phyloP scores from a whole-genome alignment of 495 filamentous ascomycete genomes.

The Lentithecium fluviatile region DNA sequence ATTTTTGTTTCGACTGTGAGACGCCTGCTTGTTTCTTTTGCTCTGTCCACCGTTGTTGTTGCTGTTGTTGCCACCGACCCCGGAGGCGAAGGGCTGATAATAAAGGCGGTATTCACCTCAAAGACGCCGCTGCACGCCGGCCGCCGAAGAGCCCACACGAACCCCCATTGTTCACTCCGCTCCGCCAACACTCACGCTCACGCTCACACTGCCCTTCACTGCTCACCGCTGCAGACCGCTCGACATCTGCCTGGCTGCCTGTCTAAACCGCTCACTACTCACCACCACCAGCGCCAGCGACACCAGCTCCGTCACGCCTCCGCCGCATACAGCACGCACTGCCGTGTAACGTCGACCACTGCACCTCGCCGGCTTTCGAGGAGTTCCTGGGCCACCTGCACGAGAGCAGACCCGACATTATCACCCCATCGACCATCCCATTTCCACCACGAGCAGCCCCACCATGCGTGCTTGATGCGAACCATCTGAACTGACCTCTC shows the following conservation, averaged over 20 bases:
- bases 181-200: background rate
- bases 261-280: background rate
- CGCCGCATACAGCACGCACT: constrained; percentile 4
- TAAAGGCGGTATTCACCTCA: background rate
- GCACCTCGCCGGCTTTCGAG: constrained; percentile 8
- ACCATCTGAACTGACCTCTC: background rate
- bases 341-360: constrained; percentile 5
- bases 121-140: background rate
- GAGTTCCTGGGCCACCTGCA: background rate
- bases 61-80: background rate
- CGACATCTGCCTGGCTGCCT: too few species aligned
- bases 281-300: constrained; percentile 7
- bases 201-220: background rate
- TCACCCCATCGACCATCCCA: background rate
- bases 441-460: background rate
- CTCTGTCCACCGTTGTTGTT: background rate
- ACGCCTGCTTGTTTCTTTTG: constrained; percentile 25
- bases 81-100: background rate
- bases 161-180: background rate
- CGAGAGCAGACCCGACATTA: background rate
- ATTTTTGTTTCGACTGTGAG: constrained; percentile 34
- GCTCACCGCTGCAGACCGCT: background rate
- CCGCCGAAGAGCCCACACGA: constrained; percentile 1
- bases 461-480: constrained; percentile 21
- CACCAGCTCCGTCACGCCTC: background rate